These are phyloP conservation scores for Petunia axillaris DNA, from an alignment of 257 asterid genomes.

Conservation along the genomic window DNA sequence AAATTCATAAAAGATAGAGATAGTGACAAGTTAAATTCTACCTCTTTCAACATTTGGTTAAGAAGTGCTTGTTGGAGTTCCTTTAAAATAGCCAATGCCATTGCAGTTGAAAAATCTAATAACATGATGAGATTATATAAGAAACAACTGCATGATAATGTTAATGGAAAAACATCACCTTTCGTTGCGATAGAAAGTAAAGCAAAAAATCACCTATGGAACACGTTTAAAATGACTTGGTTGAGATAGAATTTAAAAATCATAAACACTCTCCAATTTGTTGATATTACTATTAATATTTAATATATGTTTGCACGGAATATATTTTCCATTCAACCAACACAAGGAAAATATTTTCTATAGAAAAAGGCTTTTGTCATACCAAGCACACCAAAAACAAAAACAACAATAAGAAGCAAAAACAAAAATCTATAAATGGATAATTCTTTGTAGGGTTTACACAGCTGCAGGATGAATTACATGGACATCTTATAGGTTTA, in stretches of 20 bases:
- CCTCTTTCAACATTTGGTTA: constrained; percentile 22
- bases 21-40: background rate
- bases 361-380: too few species aligned
- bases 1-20: background rate
- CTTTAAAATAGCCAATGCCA: constrained; percentile 18
- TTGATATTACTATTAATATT: too few species aligned
- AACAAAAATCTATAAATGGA: background rate
- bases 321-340: too few species aligned
- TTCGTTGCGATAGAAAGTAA: too few species aligned
- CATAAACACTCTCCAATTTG: too few species aligned
- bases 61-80: background rate
- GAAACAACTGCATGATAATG: background rate
- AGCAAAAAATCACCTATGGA: too few species aligned
- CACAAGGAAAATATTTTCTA: too few species aligned
- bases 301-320: too few species aligned
- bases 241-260: too few species aligned
- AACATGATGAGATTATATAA: background rate
- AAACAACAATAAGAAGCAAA: background rate
- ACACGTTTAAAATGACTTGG: too few species aligned
- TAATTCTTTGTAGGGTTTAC: background rate
- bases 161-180: too few species aligned
- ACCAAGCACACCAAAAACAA: background rate
- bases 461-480: background rate
- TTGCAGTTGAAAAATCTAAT: background rate
- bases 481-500: background rate